Percentiles rank a stretch among this genome's conserved stretches.
Evolutionary conservation across 176 grass and related monocot species (phyloP).

Genomic region (Oryza longistaminata): DNA sequence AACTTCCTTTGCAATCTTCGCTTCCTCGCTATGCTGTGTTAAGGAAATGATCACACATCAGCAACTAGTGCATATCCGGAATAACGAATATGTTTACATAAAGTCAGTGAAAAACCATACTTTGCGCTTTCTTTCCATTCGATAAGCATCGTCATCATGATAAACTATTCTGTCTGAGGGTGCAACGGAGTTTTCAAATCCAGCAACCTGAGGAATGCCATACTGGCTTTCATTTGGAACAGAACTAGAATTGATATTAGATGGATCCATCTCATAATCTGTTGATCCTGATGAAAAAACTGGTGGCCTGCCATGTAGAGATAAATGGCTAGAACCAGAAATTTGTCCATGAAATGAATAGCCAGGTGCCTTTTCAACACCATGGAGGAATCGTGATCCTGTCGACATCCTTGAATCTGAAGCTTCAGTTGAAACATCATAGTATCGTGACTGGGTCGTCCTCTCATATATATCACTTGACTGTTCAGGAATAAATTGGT

Average conservation of each 20-base stretch:
- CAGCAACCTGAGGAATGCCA: constrained; percentile 52
- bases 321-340: constrained; percentile 58
- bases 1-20: constrained; percentile 87
- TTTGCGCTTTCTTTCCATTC: constrained; percentile 82
- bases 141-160: constrained; percentile 67
- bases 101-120: constrained; percentile 43
- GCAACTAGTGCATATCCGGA: constrained; percentile 15
- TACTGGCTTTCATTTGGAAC: constrained; percentile 52
- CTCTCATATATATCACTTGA: constrained; percentile 69
- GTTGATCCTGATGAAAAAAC: constrained; percentile 39
- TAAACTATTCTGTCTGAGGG: constrained; percentile 60
- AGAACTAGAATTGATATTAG: constrained; percentile 48
- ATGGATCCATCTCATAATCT: constrained; percentile 54
- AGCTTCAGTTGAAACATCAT: constrained; percentile 61
- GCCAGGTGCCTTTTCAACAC: constrained; percentile 49
- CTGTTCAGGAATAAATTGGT: constrained; percentile 89
- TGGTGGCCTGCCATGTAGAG: constrained; percentile 50
- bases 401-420: constrained; percentile 41
- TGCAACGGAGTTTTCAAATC: constrained; percentile 47
- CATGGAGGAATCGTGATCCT: constrained; percentile 58
- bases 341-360: constrained; percentile 71
- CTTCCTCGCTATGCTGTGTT: constrained; percentile 72
- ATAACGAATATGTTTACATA: not conserved
- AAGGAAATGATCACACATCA: constrained; percentile 20
- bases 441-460: constrained; percentile 48